Evolutionary conservation across 2,329 filamentous ascomycete genomes (phyloP).

Genomic region (Cordyceps farinosa): DNA sequence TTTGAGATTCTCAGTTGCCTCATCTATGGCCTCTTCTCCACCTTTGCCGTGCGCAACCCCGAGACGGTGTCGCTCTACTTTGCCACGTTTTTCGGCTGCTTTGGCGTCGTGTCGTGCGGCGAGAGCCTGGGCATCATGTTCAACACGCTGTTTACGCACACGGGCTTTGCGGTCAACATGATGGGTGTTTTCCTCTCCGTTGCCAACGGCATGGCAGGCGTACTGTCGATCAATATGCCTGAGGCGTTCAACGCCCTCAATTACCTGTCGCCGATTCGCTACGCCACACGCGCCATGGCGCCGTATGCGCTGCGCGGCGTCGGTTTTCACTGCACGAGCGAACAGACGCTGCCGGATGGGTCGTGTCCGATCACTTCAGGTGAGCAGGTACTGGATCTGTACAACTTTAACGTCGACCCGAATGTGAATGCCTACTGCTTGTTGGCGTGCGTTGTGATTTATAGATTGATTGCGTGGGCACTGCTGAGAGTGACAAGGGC

Average conservation of each 20-base stretch:
- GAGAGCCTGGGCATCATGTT: conserved; percentile 77
- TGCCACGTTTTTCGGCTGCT: conserved; percentile 63
- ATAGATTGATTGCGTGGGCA: conserved; percentile 60
- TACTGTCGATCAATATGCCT: conserved; percentile 69
- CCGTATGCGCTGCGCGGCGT: conserved; percentile 61
- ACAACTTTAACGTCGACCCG: conserved; percentile 61
- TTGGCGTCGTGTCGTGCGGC: conserved; percentile 70
- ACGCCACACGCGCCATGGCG: conserved; percentile 63
- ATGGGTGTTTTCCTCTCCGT: conserved; percentile 68
- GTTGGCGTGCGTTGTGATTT: conserved; percentile 60
- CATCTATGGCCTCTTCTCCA: conserved; percentile 61
- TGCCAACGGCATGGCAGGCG: conserved; percentile 66
- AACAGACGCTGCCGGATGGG: conserved; percentile 57
- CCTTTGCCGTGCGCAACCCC: conserved; percentile 63
- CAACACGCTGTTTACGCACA: conserved; percentile 70
- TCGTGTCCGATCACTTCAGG: conserved; percentile 63
- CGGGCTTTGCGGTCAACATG: conserved; percentile 72
- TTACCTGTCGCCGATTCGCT: conserved; percentile 68
- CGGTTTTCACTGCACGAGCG: conserved; percentile 59
- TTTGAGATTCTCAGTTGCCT: conserved; percentile 66
- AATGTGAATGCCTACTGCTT: conserved; percentile 59
- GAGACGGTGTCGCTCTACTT: conserved; percentile 64
- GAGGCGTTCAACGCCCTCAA: conserved; percentile 64
- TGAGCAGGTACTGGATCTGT: conserved; percentile 63
- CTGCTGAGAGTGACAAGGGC: conserved; percentile 53